phyloP scores from a whole-genome alignment of 2,329 filamentous ascomycete species.

The Cladosporium sp. region DNA sequence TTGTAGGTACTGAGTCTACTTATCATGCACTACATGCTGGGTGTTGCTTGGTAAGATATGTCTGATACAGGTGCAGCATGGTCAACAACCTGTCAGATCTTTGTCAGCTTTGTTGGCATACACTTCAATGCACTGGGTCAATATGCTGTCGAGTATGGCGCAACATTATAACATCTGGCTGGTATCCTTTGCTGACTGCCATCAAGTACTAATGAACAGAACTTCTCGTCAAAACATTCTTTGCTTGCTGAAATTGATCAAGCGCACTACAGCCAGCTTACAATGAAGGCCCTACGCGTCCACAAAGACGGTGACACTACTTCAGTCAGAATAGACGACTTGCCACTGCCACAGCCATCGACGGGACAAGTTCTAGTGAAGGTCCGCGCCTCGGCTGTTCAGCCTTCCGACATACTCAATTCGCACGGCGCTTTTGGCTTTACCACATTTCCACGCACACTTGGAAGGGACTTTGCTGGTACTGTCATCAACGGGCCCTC shows the following conservation, averaged over 20 bases:
- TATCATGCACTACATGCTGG: not conserved
- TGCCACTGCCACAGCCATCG: slow-evolving; percentile 19
- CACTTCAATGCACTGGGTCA: no score
- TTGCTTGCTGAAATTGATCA: no score
- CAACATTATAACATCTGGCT: no score
- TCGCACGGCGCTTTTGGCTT: slow-evolving; percentile 23
- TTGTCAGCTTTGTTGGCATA: not conserved
- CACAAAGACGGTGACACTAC: slow-evolving; percentile 14
- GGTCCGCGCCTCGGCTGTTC: slow-evolving; percentile 26
- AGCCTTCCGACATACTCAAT: slow-evolving; percentile 31
- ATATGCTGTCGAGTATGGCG: no score
- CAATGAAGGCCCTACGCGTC: slow-evolving; percentile 17
- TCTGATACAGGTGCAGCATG: not conserved
- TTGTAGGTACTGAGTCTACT: no score
- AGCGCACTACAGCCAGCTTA: not conserved
- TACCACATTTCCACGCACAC: slow-evolving; percentile 27
- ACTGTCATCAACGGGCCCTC: slow-evolving; percentile 17
- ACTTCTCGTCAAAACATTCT: no score
- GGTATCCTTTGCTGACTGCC: no score
- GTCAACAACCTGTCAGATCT: slow-evolving; percentile 4
- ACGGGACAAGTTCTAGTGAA: slow-evolving; percentile 25
- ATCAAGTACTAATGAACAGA: no score
- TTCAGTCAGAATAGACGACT: slow-evolving; percentile 12
- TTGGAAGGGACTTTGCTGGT: slow-evolving; percentile 33
- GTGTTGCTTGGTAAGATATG: not conserved